Percentiles rank a stretch among this genome's conserved stretches.
These are phyloP conservation scores for Pulveroboletus sp. DNA, from an alignment of 768 basidiomycete genomes.

Conservation along the genomic window DNA sequence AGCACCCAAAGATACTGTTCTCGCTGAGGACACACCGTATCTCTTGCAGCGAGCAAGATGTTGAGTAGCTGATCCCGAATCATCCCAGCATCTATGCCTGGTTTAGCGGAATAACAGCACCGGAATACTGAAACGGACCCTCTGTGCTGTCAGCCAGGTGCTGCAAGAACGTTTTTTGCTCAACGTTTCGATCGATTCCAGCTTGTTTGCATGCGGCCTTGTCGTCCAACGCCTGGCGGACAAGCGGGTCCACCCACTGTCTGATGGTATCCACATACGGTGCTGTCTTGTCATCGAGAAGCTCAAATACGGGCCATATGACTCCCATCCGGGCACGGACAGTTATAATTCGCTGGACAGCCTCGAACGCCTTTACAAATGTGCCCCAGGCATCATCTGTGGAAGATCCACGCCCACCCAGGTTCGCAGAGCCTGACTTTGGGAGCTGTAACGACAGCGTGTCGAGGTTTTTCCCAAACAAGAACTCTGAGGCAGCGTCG, in stretches of 20 bases:
- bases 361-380: conserved; percentile 43
- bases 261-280: conserved; percentile 34
- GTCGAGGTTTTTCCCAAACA: conserved; percentile 62
- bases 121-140: conserved; percentile 35
- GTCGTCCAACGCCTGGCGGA: conserved; percentile 46
- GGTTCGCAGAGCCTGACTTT: conserved; percentile 37
- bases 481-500: conserved; percentile 68
- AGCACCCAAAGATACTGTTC: neutral
- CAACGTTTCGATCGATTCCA: conserved; percentile 36
- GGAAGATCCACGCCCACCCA: conserved; percentile 57
- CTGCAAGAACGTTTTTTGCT: conserved; percentile 61
- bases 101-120: conserved; percentile 3
- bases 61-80: conserved; percentile 78
- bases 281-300: conserved; percentile 35
- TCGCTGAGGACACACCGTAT: conserved; percentile 50
- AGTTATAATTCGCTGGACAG: conserved; percentile 34
- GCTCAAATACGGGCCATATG: conserved; percentile 41
- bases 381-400: conserved; percentile 59
- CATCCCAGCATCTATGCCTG: conserved; percentile 47
- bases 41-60: conserved; percentile 70
- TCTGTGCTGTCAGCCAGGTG: conserved; percentile 63
- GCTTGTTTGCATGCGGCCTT: conserved; percentile 37
- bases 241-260: conserved; percentile 57
- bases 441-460: conserved; percentile 56
- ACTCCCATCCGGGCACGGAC: conserved; percentile 33